phyloP scores from a whole-genome alignment of 1,284 basidiomycete species.

The Malassezia caprae region DNA sequence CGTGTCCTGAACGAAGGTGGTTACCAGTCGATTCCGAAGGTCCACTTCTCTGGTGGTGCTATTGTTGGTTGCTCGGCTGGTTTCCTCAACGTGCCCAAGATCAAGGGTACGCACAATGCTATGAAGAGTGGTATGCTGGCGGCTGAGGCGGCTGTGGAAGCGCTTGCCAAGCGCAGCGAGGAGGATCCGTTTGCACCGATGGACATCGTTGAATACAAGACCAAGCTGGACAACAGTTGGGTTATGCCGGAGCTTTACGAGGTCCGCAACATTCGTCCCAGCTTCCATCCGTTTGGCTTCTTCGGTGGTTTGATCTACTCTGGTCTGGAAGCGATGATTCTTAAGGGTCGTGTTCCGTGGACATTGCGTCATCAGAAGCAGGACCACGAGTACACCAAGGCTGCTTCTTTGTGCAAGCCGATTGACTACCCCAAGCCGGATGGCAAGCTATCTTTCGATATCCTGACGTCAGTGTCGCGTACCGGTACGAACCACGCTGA shows the following conservation, averaged over 20 bases:
- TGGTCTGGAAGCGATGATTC: constrained; percentile 73
- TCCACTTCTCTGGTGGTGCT: constrained; percentile 90
- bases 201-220: constrained; percentile 71
- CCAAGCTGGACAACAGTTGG: constrained; percentile 68
- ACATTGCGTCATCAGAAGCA: constrained; percentile 65
- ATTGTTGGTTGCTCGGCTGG: constrained; percentile 87
- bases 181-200: constrained; percentile 43
- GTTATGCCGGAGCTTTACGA: constrained; percentile 78
- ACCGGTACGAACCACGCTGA: constrained; percentile 96
- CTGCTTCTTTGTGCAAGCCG: constrained; percentile 57
- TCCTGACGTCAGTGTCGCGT: constrained; percentile 78
- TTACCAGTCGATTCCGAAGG: constrained; percentile 78
- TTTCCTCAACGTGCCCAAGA: constrained; percentile 93
- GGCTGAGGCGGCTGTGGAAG: constrained; percentile 72
- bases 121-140: constrained; percentile 99
- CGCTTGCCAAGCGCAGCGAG: constrained; percentile 51
- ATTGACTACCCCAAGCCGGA: constrained; percentile 85
- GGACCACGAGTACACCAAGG: constrained; percentile 57
- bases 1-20: constrained; percentile 89
- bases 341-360: constrained; percentile 82
- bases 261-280: constrained; percentile 83
- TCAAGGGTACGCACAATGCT: constrained; percentile 99
- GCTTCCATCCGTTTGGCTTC: constrained; percentile 74
- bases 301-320: constrained; percentile 84
- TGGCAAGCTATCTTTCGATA: constrained; percentile 83